Evolutionary conservation across 108 stramenopile species (phyloP), one percentile per base, ranked within the genome.

Genomic region (Cyclotella choctawhatcheeana): DNA sequence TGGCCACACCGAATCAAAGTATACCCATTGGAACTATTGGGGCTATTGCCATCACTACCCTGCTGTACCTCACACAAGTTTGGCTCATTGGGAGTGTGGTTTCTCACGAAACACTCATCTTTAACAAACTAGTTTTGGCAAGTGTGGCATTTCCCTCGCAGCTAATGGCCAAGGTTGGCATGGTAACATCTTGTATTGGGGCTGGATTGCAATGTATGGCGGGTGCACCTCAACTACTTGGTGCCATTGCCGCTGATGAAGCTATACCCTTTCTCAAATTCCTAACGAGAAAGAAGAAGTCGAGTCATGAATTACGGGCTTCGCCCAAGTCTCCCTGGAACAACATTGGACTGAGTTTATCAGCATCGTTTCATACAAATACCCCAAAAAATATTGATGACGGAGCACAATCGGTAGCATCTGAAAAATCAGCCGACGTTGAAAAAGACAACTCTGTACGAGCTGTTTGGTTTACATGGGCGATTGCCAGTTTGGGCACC

Each of bases 21-120:
- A 93, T 93, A 48, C 88, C 92, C n/a, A 84, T 74, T 59, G 92
- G 92, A n/a, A 93, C 92, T 17, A 62, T 93, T 58, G 25, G 69
- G 2, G 86, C 87, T 10, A 88, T 91, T 62, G 60, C 20, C 14
- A 55, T 84, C 27, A 86, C 88, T 40, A 81, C 87, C 5, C 24
- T 55, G 30, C 54, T 85, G 20, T 85, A 82, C 61, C 18, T 85
- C 4, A n/a, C 51, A 32, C 64, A 83, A 48, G 74, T 91, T 17
- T 85, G 82, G 79, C 18, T 91, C 20, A 81, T 91, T 61, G 85
- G 86, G 12, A 44, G 48, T 43, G 66, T 62, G 10, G 47, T 90
- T 35, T 60, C 76, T 44, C 64, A 84, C 64, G 82, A 85, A n/a
- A 70, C 79, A 10, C 82, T 93, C 37, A 76, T 83, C 26, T 67